These are phyloP conservation scores for Fusarium foetens DNA, from an alignment of 2,329 filamentous ascomycete species.

Conservation along the genomic window DNA sequence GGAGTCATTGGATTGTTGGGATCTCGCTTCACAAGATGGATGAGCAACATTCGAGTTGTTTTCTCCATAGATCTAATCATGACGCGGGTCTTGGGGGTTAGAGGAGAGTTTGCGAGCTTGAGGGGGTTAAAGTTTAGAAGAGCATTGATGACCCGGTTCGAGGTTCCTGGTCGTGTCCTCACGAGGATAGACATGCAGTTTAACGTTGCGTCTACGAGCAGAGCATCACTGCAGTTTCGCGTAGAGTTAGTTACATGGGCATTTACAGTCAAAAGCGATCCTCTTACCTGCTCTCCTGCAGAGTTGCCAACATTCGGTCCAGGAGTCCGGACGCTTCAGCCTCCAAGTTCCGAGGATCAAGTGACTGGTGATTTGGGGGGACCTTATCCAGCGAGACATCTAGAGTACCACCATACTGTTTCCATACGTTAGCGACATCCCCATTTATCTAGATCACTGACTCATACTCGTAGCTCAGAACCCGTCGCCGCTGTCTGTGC, in stretches of 20 bases:
- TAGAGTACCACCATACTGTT: slow-evolving; percentile 59
- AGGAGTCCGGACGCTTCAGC: slow-evolving; percentile 92
- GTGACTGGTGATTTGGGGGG: slow-evolving; percentile 81
- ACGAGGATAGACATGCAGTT: slow-evolving; percentile 88
- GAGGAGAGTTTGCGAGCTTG: slow-evolving; percentile 77
- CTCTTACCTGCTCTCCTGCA: slow-evolving; percentile 86
- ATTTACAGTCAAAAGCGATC: not conserved
- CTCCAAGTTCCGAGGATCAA: slow-evolving; percentile 84
- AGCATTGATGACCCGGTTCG: slow-evolving; percentile 85
- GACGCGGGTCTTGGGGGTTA: slow-evolving; percentile 83
- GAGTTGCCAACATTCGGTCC: slow-evolving; percentile 83
- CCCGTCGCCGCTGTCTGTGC: slow-evolving; percentile 88
- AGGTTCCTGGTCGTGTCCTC: slow-evolving; percentile 81
- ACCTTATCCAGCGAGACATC: slow-evolving; percentile 91
- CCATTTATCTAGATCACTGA: not conserved
- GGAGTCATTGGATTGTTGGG: slow-evolving; percentile 78
- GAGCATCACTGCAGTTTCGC: slow-evolving; percentile 73
- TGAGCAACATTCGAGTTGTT: slow-evolving; percentile 83
- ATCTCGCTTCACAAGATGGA: slow-evolving; percentile 87
- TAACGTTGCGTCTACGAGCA: slow-evolving; percentile 89
- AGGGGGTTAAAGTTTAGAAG: slow-evolving; percentile 93
- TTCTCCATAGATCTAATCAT: slow-evolving; percentile 94
- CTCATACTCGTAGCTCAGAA: slow-evolving; percentile 79
- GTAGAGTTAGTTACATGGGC: slow-evolving; percentile 4
- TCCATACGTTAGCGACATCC: slow-evolving; percentile 21